Base-by-base conservation (phyloP, 2,329 filamentous ascomycete genomes). In the Graphilbum sp. region DNA sequence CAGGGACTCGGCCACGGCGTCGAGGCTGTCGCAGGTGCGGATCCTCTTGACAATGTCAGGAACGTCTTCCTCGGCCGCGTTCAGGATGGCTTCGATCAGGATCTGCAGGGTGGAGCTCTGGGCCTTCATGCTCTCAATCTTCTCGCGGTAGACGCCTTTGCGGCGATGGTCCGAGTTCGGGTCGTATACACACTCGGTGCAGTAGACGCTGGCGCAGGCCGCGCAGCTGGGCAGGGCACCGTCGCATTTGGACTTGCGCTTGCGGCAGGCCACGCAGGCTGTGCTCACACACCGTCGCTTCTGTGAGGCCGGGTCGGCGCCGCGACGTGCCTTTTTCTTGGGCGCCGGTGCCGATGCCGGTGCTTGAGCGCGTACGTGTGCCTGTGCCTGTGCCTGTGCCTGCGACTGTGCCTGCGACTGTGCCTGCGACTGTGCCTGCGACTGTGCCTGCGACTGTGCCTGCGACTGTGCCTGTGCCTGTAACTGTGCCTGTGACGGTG, bases 141-240 rank as follows among this genome's bases (percentile, higher is more conserved):
- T 90, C 58, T 94, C 86, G 52, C 88, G 87, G 57, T 96, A 96
- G 35, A 96, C 90, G 43, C 90, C 90, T 56, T 96, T 96, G 36
- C 90, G 79, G 36, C 90, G 80, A 56, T 95, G 87, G 56, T 98
- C 90, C 41, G 87, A 94, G 53, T 87, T 92, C 4, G 87, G 88
- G 53, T 96, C 88, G 64, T 96, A 96, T 46, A 95, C 69, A 56
- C 90, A 95, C 60, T 82, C 75, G 43, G 83, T 90, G 43, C 75
- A 73, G 54, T 98, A 96, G 39, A 96, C 88, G 48, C 86, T 93
- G 44, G 83, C 76, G 59, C 90, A 98, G n/a, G 90, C 88, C 8
- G 88, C 88, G 54, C 90, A 96, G 49, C 83, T 87, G 6, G 88
- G 88, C 5, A 82, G 67, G 40, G 86, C 87, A 42, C 88, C 88